Evolutionary conservation across 164 flowering plant genomes (phyloP).

Genomic region (Vitis rotundifolia): DNA sequence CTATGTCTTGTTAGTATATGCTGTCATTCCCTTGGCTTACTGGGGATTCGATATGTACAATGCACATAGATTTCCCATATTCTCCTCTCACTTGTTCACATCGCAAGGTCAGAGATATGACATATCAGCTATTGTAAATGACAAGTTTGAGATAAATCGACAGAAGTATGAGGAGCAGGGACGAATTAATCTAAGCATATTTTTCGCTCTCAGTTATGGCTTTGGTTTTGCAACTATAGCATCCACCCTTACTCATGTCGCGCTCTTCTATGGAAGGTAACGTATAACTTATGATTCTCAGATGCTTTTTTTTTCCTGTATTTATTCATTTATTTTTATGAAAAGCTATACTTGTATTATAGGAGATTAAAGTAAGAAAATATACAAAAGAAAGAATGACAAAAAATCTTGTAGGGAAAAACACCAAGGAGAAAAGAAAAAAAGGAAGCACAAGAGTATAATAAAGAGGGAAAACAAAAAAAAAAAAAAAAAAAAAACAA

Average conservation of each 20-base stretch:
- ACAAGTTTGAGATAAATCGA: constrained; percentile 48
- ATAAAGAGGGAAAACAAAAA: no score
- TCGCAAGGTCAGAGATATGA: constrained; percentile 50
- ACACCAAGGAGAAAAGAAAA: no score
- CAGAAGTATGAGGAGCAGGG: constrained; percentile 52
- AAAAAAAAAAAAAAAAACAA: no score
- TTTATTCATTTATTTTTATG: no score
- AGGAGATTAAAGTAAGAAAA: no score
- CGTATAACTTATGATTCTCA: no score
- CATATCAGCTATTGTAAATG: constrained; percentile 44
- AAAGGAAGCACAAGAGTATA: no score
- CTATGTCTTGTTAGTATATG: constrained; percentile 40
- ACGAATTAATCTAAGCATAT: constrained; percentile 51
- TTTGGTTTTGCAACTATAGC: constrained; percentile 65
- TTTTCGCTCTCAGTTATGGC: constrained; percentile 63
- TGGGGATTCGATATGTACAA: constrained; percentile 55
- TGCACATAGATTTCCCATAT: constrained; percentile 62
- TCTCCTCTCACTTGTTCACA: constrained; percentile 55
- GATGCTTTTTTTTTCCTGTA: no score
- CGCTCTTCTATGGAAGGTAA: constrained; percentile 72
- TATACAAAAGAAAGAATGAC: no score
- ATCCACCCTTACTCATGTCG: constrained; percentile 53
- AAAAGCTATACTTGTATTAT: no score
- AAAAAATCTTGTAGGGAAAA: no score
- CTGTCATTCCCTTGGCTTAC: constrained; percentile 52